These are phyloP conservation scores for Baudoinia panamericana DNA, from an alignment of 495 filamentous ascomycete genomes.

Conservation along the genomic window DNA sequence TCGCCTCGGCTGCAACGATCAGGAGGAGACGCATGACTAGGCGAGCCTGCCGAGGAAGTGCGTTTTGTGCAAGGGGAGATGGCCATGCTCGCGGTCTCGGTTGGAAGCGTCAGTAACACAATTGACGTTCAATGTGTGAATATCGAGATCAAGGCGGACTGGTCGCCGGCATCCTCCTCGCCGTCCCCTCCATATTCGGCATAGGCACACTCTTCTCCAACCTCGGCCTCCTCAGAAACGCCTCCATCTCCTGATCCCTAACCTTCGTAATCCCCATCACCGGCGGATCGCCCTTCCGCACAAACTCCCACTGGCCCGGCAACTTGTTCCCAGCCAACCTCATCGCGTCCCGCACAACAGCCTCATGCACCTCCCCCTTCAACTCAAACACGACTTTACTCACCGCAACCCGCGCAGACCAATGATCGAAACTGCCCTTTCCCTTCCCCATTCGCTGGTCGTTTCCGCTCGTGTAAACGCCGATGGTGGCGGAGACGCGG, in stretches of 20 bases:
- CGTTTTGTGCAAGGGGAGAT: too few relatives aligned
- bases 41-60: too few relatives aligned
- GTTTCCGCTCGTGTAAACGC: slow-evolving; percentile 89
- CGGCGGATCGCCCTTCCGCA: slow-evolving; percentile 80
- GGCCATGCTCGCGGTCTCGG: too few relatives aligned
- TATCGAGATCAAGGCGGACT: too few relatives aligned
- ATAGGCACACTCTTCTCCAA: neutral
- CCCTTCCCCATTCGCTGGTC: slow-evolving; percentile 97
- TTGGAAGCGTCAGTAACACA: too few relatives aligned
- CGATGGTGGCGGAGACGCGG: slow-evolving; percentile 78
- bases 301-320: slow-evolving; percentile 87
- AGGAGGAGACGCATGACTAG: too few relatives aligned
- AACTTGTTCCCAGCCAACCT: slow-evolving; percentile 88
- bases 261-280: slow-evolving; percentile 91
- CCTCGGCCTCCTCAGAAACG: slow-evolving; percentile 57
- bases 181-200: slow-evolving; percentile 15
- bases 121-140: too few relatives aligned
- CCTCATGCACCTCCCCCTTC: slow-evolving; percentile 83
- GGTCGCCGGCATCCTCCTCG: slow-evolving; percentile 10
- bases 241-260: slow-evolving; percentile 62
- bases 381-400: slow-evolving; percentile 86
- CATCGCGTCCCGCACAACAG: slow-evolving; percentile 87
- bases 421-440: slow-evolving; percentile 94
- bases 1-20: too few relatives aligned
- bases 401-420: slow-evolving; percentile 76